A percentile compares a stretch with the other conserved stretches of the same genome.
Evolutionary conservation across 495 filamentous ascomycete genomes (phyloP).

Genomic region (Immersiella caudata): DNA sequence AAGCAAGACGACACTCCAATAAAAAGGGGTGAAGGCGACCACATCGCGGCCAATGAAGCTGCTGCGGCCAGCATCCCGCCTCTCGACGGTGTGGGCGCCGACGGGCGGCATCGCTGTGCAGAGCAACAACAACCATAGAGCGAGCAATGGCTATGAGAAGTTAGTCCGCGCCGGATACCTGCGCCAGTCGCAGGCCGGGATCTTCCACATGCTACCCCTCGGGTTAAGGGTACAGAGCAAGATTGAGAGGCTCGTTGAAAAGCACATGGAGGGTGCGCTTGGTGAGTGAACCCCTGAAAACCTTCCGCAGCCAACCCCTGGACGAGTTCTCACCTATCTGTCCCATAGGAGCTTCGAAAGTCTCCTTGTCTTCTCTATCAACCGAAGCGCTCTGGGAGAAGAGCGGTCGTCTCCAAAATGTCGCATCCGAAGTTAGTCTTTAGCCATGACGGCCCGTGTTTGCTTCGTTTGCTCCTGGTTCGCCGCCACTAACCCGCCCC

Average conservation of each 20-base stretch:
- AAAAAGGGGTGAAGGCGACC: neutral
- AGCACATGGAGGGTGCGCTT: conserved; percentile 75
- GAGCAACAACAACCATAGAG: conserved; percentile 36
- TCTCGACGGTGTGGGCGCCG: conserved; percentile 77
- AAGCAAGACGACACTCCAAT: neutral
- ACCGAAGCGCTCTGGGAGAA: conserved; percentile 81
- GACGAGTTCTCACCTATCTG: conserved; percentile 6
- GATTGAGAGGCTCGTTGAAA: conserved; percentile 80
- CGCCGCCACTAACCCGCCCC: conserved; percentile 18
- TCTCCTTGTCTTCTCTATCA: conserved; percentile 86
- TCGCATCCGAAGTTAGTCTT: conserved; percentile 45
- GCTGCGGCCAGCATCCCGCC: conserved; percentile 44
- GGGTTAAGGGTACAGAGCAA: conserved; percentile 89
- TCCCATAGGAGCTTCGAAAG: conserved; percentile 73
- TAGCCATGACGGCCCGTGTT: neutral
- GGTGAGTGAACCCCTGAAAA: conserved; percentile 52
- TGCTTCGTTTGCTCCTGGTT: neutral
- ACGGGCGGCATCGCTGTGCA: conserved; percentile 65
- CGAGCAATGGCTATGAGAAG: conserved; percentile 70
- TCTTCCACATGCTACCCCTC: conserved; percentile 93
- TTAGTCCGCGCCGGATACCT: conserved; percentile 79
- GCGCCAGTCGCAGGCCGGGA: conserved; percentile 83
- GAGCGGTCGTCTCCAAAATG: conserved; percentile 44
- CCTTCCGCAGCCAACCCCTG: neutral
- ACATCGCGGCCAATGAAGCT: conserved; percentile 23